phyloP scores from a whole-genome alignment of 129 eudicot species.

The Heracleum sosnowskyi region DNA sequence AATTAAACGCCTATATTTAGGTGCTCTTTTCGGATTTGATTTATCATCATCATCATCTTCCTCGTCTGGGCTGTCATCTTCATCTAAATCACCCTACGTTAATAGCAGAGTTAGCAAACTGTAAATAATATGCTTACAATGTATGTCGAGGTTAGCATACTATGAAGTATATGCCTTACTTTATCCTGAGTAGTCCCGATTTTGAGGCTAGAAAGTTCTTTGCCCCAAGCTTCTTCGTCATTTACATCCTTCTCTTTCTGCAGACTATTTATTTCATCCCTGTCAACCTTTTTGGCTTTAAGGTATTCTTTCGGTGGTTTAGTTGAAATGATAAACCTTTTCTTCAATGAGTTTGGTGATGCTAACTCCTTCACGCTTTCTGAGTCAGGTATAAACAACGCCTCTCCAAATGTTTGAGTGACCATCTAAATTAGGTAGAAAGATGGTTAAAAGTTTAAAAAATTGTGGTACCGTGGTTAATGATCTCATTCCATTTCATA shows the following conservation, averaged over 20 bases:
- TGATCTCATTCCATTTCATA: background rate
- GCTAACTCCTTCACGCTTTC: conserved; percentile 61
- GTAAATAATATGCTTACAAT: background rate
- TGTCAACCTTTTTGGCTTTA: conserved; percentile 35
- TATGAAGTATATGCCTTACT: conserved; percentile 25
- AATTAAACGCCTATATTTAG: conserved; percentile 64
- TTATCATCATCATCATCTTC: conserved; percentile 19
- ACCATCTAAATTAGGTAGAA: conserved; percentile 46
- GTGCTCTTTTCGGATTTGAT: conserved; percentile 43
- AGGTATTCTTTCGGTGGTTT: conserved; percentile 87
- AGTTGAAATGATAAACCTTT: conserved; percentile 66
- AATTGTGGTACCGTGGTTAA: background rate
- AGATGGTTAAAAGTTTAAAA: conserved; percentile 7
- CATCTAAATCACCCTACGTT: conserved; percentile 39
- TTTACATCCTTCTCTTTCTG: conserved; percentile 34
- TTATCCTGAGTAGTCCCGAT: conserved; percentile 23
- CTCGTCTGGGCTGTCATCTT: conserved; percentile 17
- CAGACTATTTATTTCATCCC: conserved; percentile 17
- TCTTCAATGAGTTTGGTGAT: conserved; percentile 57
- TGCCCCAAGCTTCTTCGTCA: conserved; percentile 57
- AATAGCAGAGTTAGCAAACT: conserved; percentile 8
- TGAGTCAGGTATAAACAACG: conserved; percentile 50
- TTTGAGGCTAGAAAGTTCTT: conserved; percentile 44
- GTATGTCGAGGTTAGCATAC: background rate
- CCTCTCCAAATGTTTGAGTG: conserved; percentile 70